Conservation (phyloP, 2,329 filamentous ascomycete genomes). For the Thermothelomyces thermophilus region DNA sequence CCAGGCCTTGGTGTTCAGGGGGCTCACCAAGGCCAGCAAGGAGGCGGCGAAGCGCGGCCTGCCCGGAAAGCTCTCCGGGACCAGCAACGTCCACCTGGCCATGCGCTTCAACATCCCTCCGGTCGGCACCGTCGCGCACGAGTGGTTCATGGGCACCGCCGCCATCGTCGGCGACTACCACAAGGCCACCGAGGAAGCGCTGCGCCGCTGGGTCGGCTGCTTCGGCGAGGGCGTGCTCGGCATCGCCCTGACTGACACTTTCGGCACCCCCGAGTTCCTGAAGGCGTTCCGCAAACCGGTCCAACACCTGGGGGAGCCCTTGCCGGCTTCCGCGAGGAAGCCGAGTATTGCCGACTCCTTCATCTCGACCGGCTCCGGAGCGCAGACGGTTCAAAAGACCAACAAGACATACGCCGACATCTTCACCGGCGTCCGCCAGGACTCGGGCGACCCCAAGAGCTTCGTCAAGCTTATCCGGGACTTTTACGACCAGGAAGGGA, state of each 20-base stretch:
- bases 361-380: slow-evolving; percentile 33
- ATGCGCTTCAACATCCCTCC: slow-evolving; percentile 84
- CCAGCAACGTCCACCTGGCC: slow-evolving; percentile 94
- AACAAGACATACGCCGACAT: slow-evolving; percentile 68
- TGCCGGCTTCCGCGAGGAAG: slow-evolving; percentile 27
- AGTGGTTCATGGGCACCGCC: slow-evolving; percentile 99
- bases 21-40: slow-evolving; percentile 70
- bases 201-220: slow-evolving; percentile 84
- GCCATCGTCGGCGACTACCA: slow-evolving; percentile 83
- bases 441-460: slow-evolving; percentile 76
- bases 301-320: slow-evolving; percentile 38
- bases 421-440: slow-evolving; percentile 80
- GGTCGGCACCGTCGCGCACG: slow-evolving; percentile 84
- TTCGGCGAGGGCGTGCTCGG: slow-evolving; percentile 80
- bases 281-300: slow-evolving; percentile 69
- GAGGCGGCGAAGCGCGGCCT: slow-evolving; percentile 60
- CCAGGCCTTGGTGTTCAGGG: slow-evolving; percentile 84
- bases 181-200: slow-evolving; percentile 72
- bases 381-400: slow-evolving; percentile 34
- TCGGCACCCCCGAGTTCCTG: slow-evolving; percentile 85
- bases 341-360: slow-evolving; percentile 28
- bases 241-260: slow-evolving; percentile 92
- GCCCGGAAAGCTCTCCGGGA: slow-evolving; percentile 71
- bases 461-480: slow-evolving; percentile 73
- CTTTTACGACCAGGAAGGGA: slow-evolving; percentile 71